These are phyloP conservation scores for Boeremia lycopersici DNA, from an alignment of 2,329 filamentous ascomycete species.

Conservation along the genomic window DNA sequence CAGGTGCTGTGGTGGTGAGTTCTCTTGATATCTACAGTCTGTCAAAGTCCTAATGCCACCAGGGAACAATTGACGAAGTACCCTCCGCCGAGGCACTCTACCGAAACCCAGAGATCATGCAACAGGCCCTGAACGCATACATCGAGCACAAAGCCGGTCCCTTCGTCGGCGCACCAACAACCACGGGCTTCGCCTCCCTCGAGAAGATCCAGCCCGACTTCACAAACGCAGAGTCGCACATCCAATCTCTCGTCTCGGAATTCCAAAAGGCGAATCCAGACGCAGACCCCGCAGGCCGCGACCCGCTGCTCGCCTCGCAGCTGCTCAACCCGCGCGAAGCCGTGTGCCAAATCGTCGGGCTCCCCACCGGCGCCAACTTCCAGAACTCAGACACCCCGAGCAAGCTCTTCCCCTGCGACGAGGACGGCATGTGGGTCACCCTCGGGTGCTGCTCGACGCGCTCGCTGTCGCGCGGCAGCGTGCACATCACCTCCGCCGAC, in stretches of 20 bases:
- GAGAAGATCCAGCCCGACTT: slow-evolving; percentile 28
- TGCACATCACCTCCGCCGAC: slow-evolving; percentile 50
- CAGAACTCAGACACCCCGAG: slow-evolving; percentile 5
- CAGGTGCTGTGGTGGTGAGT: slow-evolving; percentile 11
- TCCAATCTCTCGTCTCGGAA: slow-evolving; percentile 24
- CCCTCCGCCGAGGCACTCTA: slow-evolving; percentile 34
- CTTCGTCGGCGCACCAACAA: slow-evolving; percentile 31
- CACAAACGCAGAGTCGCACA: slow-evolving; percentile 25
- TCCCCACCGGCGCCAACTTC: slow-evolving; percentile 24
- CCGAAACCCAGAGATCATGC: slow-evolving; percentile 28
- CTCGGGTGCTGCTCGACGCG: slow-evolving; percentile 29
- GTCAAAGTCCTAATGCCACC: neutral
- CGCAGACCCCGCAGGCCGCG: slow-evolving; percentile 32
- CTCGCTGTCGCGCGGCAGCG: slow-evolving; percentile 50
- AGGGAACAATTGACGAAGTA: slow-evolving; percentile 36
- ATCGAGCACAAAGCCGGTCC: slow-evolving; percentile 35
- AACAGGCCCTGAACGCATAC: slow-evolving; percentile 38
- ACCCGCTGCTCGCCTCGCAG: slow-evolving; percentile 28
- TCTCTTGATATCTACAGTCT: neutral
- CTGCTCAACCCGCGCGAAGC: slow-evolving; percentile 35
- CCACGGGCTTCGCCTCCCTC: slow-evolving; percentile 34
- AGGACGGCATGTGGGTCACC: slow-evolving; percentile 31
- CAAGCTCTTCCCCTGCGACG: slow-evolving; percentile 20
- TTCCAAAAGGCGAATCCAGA: slow-evolving; percentile 26
- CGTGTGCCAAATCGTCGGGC: slow-evolving; percentile 26